Evolutionary conservation across 306 rosid genomes (phyloP), one percentile per base, ranked within the genome.

Genomic region (Casuarina cunninghamiana): DNA sequence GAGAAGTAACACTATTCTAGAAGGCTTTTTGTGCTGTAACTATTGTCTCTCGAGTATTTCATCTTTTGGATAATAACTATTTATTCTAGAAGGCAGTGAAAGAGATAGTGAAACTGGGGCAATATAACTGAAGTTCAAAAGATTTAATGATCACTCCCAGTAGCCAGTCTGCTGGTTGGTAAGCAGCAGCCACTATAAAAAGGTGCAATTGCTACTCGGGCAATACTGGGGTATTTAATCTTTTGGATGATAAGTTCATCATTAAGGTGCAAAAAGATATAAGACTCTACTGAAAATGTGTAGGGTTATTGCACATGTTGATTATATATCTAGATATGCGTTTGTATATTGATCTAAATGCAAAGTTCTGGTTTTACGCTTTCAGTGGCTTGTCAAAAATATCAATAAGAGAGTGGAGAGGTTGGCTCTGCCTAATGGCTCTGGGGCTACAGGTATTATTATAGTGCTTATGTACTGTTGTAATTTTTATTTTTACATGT

Each of bases 301-400:
- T 66, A 16, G 50, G 38, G 60, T 32, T 17, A 26, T 26, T 55
- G 69, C 39, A 50, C 19, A 13, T 74, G 3, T 48, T 35, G 60
- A 48, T 13, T 41, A 53, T 77, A 66, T 70, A 35, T 75, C 16
- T 75, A 9, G 32, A 4, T 78, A 21, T 80, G 39, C 77, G 63
- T 48, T 77, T 63, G 79, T 72, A 39, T 39, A 75, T 70, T 73
- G 81, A 76, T 83, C 74, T 72, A 73, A 75, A 15, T 74, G 63
- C 74, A 48, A 46, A 5, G 53, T 35, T 73, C 54, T 86, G 41
- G 80, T 65, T 77, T 68, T 57, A 65, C 73, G 60, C 77, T 74
- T 79, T 71, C 78, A 95, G 98, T 95, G 97, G 97, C 95, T 92
- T 77, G 79, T 89, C 17, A 95, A 87, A 86, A 92, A 87, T 79